A percentile compares a stretch with the other conserved stretches of the same genome.
These are phyloP conservation scores for Acanthamoeba healyi DNA, from an alignment of 208 protist species.

Conservation along the genomic window DNA sequence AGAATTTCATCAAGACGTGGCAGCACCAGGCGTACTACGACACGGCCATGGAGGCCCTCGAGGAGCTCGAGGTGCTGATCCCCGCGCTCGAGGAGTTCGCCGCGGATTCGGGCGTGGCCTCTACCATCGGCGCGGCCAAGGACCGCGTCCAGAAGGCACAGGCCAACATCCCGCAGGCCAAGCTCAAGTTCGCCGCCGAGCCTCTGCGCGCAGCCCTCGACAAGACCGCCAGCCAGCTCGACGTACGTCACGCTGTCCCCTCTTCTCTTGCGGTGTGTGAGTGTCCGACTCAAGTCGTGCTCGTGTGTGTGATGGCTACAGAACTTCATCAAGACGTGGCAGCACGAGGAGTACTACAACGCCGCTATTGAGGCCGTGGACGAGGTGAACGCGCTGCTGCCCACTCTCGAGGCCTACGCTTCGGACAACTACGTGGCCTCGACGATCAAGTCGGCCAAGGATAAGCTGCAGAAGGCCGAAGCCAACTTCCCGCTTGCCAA, in stretches of 20 bases:
- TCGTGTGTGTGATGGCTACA: conserved; percentile 1
- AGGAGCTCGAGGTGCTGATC: conserved; percentile 16
- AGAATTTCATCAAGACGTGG: conserved; percentile 72
- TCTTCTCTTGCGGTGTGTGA: too few relatives aligned
- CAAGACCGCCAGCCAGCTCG: not conserved
- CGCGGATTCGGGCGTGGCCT: conserved; percentile 7
- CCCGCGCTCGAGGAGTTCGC: conserved; percentile 64
- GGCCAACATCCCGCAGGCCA: conserved; percentile 43
- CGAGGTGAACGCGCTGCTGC: conserved; percentile 12
- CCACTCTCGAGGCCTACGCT: conserved; percentile 28
- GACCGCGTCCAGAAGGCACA: not conserved
- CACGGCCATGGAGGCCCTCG: conserved; percentile 13
- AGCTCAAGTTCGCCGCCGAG: conserved; percentile 61
- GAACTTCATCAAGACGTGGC: conserved; percentile 60
- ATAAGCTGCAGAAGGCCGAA: conserved; percentile 16
- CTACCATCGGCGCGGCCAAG: not conserved
- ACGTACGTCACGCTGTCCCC: not conserved
- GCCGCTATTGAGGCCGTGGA: conserved; percentile 44
- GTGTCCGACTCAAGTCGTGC: too few relatives aligned
- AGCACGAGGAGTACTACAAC: conserved; percentile 64
- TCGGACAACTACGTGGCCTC: not conserved
- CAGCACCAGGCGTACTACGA: conserved; percentile 64
- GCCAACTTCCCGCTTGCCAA: conserved; percentile 54
- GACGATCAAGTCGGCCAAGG: conserved; percentile 20
- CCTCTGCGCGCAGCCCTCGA: conserved; percentile 8